phyloP scores from a whole-genome alignment of 2,329 filamentous ascomycete species.

The Pseudocercospora musae region DNA sequence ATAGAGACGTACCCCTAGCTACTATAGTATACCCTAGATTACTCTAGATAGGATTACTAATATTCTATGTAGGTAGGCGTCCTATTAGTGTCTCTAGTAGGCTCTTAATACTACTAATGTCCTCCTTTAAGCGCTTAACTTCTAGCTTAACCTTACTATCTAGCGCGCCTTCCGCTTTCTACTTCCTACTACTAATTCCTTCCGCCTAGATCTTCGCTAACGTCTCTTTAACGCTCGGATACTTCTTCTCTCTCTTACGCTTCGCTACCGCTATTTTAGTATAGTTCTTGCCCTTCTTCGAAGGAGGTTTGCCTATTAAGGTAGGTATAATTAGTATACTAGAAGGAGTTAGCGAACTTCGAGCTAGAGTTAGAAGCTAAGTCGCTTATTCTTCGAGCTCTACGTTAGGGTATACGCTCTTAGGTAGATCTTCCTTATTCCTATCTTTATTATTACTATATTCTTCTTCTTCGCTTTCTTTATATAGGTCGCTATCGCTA shows the following conservation, averaged over 20 bases:
- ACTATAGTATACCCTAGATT: not conserved
- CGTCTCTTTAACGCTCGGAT: not conserved
- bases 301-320: not conserved
- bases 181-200: not conserved
- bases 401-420: not conserved
- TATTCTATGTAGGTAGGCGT: not conserved
- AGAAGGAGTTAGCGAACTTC: not conserved
- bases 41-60: not conserved
- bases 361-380: not conserved
- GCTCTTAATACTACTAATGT: not conserved
- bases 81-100: not conserved
- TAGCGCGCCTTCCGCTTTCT: not conserved
- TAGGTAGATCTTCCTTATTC: not conserved
- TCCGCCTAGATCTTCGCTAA: not conserved
- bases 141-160: not conserved
- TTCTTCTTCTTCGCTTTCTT: not conserved
- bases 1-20: not conserved
- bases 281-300: not conserved
- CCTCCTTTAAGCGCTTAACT: not conserved
- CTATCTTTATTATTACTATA: not conserved
- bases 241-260: not conserved
- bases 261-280: not conserved
- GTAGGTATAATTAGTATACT: not conserved
- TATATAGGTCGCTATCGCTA: not conserved
- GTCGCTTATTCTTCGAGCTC: not conserved